phyloP scores from a whole-genome alignment of 495 filamentous ascomycete genomes.

The Tuber brumale region DNA sequence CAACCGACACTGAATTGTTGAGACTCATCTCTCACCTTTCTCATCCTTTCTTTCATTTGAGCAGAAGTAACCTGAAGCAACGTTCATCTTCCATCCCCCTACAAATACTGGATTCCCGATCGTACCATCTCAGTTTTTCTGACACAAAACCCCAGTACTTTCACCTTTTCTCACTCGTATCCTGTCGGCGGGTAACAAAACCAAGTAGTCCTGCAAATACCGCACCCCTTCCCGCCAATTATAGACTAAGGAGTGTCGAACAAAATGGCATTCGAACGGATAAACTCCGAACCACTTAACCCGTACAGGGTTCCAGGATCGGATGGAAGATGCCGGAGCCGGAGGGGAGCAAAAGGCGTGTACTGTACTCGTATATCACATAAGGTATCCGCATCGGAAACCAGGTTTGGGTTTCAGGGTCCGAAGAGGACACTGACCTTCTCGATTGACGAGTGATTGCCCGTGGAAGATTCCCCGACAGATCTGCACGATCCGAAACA shows the following conservation, averaged over 20 bases:
- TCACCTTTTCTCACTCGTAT: neutral
- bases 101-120: too few species aligned
- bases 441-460: neutral
- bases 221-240: neutral
- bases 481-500: neutral
- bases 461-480: neutral
- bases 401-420: neutral
- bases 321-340: neutral
- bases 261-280: neutral
- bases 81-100: too few species aligned
- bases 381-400: neutral
- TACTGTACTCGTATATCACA: neutral
- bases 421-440: neutral
- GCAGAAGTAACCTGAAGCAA: too few species aligned
- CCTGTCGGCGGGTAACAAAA: neutral
- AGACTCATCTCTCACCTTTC: too few species aligned
- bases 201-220: neutral
- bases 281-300: neutral
- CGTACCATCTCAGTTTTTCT: too few species aligned
- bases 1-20: too few species aligned
- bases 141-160: neutral
- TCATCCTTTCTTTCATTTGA: too few species aligned
- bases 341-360: neutral
- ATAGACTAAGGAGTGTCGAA: neutral
- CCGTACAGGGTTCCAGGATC: neutral